Percentiles rank a stretch among this genome's conserved stretches.
phyloP scores from a whole-genome alignment of 805 yeast species.

The Starmerella lactis-condensi region DNA sequence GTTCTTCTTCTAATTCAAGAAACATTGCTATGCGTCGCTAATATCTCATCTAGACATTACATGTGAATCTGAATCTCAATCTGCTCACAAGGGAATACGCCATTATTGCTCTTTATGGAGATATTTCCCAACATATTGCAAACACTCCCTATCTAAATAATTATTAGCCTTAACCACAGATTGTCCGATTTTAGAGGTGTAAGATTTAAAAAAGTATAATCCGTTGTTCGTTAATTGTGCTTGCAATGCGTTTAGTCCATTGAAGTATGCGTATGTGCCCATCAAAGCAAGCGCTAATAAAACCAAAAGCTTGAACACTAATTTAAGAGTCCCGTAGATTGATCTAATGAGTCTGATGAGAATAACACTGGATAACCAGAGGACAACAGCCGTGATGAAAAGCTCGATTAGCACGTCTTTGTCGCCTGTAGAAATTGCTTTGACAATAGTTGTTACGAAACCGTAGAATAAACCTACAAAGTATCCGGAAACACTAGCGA shows the following conservation, averaged over 20 bases:
- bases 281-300: slow-evolving; percentile 3
- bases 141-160: no score
- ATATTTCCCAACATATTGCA: no score
- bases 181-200: neutral
- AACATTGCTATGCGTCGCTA: no score
- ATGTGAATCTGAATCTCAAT: no score
- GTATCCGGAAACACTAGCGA: slow-evolving; percentile 4
- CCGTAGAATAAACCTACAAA: slow-evolving; percentile 7
- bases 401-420: slow-evolving; percentile 8
- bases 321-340: slow-evolving; percentile 13
- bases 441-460: slow-evolving; percentile 4
- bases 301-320: slow-evolving; percentile 11
- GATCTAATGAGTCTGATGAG: slow-evolving; percentile 15
- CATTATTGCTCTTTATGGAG: no score
- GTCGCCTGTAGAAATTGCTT: slow-evolving; percentile 11
- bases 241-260: neutral
- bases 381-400: slow-evolving; percentile 13
- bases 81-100: no score
- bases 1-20: no score
- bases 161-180: no score
- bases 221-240: neutral
- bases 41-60: no score
- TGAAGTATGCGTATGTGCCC: neutral
- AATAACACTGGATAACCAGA: slow-evolving; percentile 17
- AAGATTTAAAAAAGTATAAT: neutral